A percentile compares a stretch with the other conserved stretches of the same genome.
Evolutionary conservation across 2,329 filamentous ascomycete species (phyloP).

Genomic region (Hypoxylon sp.): DNA sequence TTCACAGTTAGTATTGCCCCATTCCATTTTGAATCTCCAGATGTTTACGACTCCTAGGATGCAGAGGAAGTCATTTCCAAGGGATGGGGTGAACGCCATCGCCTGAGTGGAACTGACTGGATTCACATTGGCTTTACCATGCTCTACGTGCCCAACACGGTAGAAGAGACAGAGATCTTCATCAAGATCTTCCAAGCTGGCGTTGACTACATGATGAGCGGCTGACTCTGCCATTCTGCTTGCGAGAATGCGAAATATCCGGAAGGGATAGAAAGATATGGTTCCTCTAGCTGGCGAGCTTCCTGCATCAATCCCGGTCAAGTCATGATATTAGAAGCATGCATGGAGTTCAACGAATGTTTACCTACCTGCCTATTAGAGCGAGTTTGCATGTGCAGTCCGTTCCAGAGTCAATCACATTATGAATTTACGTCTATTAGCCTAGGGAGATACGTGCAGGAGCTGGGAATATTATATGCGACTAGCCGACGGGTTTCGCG

Average conservation of each 20-base stretch:
- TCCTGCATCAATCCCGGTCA: not conserved
- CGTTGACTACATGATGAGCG: slow-evolving; percentile 41
- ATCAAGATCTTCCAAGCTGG: slow-evolving; percentile 34
- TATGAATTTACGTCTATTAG: not conserved
- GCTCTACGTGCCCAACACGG: slow-evolving; percentile 42
- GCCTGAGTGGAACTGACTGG: slow-evolving; percentile 39
- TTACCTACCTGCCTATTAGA: not conserved
- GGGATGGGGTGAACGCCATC: slow-evolving; percentile 43
- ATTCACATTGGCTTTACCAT: slow-evolving; percentile 38
- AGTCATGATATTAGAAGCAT: not conserved
- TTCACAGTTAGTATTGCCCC: slow-evolving; percentile 8
- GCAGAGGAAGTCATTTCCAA: slow-evolving; percentile 42
- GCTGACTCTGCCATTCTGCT: slow-evolving; percentile 3
- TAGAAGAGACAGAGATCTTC: slow-evolving; percentile 28
- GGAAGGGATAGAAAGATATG: not conserved
- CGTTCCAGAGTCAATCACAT: not conserved
- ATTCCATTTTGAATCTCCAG: too few species aligned
- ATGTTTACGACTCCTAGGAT: slow-evolving; percentile 2
- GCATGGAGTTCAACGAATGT: not conserved
- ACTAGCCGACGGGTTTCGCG: not conserved
- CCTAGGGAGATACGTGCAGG: too few species aligned
- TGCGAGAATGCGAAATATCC: not conserved
- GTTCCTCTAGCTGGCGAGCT: not conserved
- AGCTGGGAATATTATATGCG: not conserved
- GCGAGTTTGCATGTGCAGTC: not conserved